phyloP scores from a whole-genome alignment of 192 early-diverging fungal species.

The Geosiphon pyriformis region DNA sequence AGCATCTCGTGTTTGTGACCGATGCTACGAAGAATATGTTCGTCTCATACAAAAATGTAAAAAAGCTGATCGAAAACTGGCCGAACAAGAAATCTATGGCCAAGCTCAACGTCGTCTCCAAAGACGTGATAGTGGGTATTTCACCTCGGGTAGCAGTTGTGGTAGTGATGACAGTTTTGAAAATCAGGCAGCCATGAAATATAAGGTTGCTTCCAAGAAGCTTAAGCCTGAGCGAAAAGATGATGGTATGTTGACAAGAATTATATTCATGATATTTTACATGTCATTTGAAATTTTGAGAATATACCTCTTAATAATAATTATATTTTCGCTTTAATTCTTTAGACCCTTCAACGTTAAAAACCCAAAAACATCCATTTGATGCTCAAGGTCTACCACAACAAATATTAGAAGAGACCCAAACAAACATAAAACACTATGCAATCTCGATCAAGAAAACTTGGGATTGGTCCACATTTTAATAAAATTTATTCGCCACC shows the following conservation, averaged over 20 bases:
- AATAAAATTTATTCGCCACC: slow-evolving; percentile 7
- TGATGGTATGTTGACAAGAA: too few species aligned
- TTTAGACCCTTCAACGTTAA: background rate
- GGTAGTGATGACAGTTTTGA: background rate
- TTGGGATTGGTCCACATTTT: slow-evolving; percentile 13
- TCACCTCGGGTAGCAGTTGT: background rate
- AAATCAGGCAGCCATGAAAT: too few species aligned
- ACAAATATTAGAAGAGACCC: background rate
- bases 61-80: background rate
- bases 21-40: slow-evolving; percentile 17
- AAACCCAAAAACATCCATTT: background rate
- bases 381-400: background rate
- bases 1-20: slow-evolving; percentile 32
- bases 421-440: background rate
- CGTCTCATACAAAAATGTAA: background rate
- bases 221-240: too few species aligned
- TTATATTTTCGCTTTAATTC: background rate
- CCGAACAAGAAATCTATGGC: background rate
- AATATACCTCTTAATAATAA: background rate
- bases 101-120: background rate
- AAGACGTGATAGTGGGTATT: background rate
- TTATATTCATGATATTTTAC: background rate
- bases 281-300: background rate
- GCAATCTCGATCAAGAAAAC: too few species aligned
- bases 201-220: too few species aligned